phyloP scores from a whole-genome alignment of 805 yeast species.

The Cyberlindnera suaveolens region DNA sequence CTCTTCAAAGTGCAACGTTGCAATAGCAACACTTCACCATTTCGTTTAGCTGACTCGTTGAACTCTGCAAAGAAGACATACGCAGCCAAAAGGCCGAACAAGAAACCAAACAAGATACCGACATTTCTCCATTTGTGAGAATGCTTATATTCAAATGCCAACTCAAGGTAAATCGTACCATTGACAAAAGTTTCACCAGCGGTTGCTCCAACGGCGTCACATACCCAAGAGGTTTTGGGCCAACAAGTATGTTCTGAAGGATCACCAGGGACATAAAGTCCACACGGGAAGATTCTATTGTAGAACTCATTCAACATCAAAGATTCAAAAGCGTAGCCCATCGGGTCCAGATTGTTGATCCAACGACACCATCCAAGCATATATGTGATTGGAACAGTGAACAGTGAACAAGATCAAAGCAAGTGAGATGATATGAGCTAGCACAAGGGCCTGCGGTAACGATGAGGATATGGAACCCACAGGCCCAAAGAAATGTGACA shows the following conservation, averaged over 20 bases:
- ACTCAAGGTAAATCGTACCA: slow-evolving; percentile 46
- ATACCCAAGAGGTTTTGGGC: slow-evolving; percentile 32
- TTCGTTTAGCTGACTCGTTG: slow-evolving; percentile 57
- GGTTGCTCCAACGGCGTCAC: slow-evolving; percentile 49
- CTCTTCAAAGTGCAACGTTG: slow-evolving; percentile 42
- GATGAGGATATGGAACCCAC: slow-evolving; percentile 47
- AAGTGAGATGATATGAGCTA: slow-evolving; percentile 44
- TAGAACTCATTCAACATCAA: slow-evolving; percentile 53
- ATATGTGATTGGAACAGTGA: slow-evolving; percentile 48
- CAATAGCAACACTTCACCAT: slow-evolving; percentile 67
- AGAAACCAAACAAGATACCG: slow-evolving; percentile 56
- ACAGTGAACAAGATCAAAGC: slow-evolving; percentile 48
- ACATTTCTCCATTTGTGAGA: slow-evolving; percentile 57
- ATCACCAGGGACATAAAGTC: slow-evolving; percentile 42
- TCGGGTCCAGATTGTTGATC: slow-evolving; percentile 56
- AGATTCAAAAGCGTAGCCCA: slow-evolving; percentile 53
- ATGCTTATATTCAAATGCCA: slow-evolving; percentile 36
- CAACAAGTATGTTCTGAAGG: slow-evolving; percentile 22
- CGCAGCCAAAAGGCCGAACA: slow-evolving; percentile 44
- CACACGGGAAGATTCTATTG: slow-evolving; percentile 39
- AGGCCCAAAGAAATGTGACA: slow-evolving; percentile 53
- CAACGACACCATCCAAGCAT: slow-evolving; percentile 64
- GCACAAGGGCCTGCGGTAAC: slow-evolving; percentile 50
- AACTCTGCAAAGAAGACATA: slow-evolving; percentile 52
- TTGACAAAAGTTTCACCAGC: too few relatives aligned